Evolutionary conservation across 208 protist species (phyloP).

Genomic region (Strigomonas culicis): DNA sequence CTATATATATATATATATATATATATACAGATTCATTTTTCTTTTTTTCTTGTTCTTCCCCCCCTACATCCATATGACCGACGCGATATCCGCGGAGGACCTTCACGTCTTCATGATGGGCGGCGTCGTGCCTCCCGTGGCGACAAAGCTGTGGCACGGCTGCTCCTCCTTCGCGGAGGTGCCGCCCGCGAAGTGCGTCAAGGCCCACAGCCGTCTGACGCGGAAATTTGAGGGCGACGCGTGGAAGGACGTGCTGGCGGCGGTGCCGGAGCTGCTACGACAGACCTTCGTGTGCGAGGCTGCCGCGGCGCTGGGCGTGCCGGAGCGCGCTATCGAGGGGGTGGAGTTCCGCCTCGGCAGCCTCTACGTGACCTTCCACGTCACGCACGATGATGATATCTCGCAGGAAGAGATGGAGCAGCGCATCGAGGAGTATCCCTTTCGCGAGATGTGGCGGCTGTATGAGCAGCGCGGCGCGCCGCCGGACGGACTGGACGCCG

Average conservation of each 20-base stretch:
- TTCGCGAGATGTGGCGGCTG: constrained; percentile 76
- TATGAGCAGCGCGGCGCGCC: constrained; percentile 64
- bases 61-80: neutral
- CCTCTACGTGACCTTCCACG: constrained; percentile 79
- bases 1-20: too few species aligned
- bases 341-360: constrained; percentile 74
- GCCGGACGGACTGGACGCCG: constrained; percentile 52
- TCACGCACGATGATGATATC: constrained; percentile 75
- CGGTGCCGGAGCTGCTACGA: constrained; percentile 28
- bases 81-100: neutral
- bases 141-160: neutral
- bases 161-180: too few species aligned
- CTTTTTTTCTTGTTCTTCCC: neutral
- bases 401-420: constrained; percentile 63
- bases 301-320: constrained; percentile 37
- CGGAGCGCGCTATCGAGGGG: constrained; percentile 33
- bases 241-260: constrained; percentile 53
- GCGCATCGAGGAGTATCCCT: constrained; percentile 70
- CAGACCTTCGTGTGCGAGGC: constrained; percentile 59
- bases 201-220: constrained; percentile 25
- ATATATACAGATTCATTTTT: too few species aligned
- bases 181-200: neutral
- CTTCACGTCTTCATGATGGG: neutral
- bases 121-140: neutral
- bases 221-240: constrained; percentile 78